A percentile compares a stretch with the other conserved stretches of the same genome.
These are phyloP conservation scores for Yamadazyma scolyti DNA, from an alignment of 805 yeast genomes.

Conservation along the genomic window DNA sequence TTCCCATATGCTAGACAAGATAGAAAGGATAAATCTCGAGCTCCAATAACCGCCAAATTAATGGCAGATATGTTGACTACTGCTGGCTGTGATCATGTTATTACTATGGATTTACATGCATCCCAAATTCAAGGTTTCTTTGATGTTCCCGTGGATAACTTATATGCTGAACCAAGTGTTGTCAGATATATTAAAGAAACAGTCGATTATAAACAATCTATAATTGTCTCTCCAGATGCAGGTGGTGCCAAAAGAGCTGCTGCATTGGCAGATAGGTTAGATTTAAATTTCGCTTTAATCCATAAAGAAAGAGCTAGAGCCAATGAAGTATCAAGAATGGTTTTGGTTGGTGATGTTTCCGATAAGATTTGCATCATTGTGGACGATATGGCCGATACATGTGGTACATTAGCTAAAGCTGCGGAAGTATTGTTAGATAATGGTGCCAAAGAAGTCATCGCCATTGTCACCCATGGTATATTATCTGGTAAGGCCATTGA, in stretches of 20 bases:
- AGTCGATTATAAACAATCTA: constrained; percentile 52
- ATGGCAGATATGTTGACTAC: constrained; percentile 89
- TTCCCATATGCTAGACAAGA: constrained; percentile 98
- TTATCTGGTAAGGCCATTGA: constrained; percentile 81
- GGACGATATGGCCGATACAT: constrained; percentile 98
- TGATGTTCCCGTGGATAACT: constrained; percentile 90
- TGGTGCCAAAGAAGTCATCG: constrained; percentile 82
- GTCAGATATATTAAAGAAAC: constrained; percentile 74
- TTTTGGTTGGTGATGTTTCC: constrained; percentile 89
- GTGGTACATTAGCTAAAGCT: constrained; percentile 95
- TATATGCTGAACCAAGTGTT: constrained; percentile 92
- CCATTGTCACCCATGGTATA: constrained; percentile 94
- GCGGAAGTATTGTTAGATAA: constrained; percentile 79
- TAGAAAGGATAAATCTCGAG: constrained; percentile 92
- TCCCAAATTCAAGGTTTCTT: constrained; percentile 98
- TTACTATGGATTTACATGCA: constrained; percentile 96
- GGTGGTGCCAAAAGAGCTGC: constrained; percentile 99
- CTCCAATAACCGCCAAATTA: constrained; percentile 93
- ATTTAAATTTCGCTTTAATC: constrained; percentile 89
- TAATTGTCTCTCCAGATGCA: constrained; percentile 95
- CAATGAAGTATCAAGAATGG: constrained; percentile 93
- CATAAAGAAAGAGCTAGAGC: constrained; percentile 96
- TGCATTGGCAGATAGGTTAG: constrained; percentile 85
- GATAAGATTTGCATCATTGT: constrained; percentile 80
- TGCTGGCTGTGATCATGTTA: constrained; percentile 93